Evolutionary conservation across 1,139 yeast species (phyloP).

Genomic region (Candida pseudoviswanathii): DNA sequence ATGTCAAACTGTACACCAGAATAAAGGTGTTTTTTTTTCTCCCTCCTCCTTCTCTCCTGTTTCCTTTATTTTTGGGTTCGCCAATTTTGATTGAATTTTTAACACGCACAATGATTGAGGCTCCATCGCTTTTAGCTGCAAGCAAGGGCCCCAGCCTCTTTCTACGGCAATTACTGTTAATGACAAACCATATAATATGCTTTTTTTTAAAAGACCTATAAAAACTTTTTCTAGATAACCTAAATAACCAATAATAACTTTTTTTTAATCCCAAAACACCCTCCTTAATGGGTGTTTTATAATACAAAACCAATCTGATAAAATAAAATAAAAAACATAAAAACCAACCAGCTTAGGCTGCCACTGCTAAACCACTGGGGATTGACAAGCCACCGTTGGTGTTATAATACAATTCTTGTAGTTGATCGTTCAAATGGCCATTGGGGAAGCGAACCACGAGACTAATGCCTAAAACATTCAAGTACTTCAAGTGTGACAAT

Average conservation of each 20-base stretch:
- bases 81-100: neutral
- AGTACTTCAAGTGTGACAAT: constrained; percentile 11
- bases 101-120: neutral
- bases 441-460: constrained; percentile 8
- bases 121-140: too few species aligned
- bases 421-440: constrained; percentile 1
- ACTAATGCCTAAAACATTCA: constrained; percentile 13
- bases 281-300: too few species aligned
- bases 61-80: too few species aligned
- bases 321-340: neutral
- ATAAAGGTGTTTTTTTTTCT: neutral
- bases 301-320: neutral
- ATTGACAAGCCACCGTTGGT: constrained; percentile 10
- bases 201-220: too few species aligned
- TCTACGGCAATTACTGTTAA: too few species aligned
- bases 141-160: too few species aligned
- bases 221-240: too few species aligned
- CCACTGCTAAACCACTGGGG: constrained; percentile 8
- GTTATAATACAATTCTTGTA: constrained; percentile 11
- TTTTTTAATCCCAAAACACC: too few species aligned
- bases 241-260: too few species aligned
- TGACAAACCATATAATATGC: too few species aligned
- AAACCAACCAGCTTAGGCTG: neutral
- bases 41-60: neutral
- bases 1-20: neutral